Base-by-base conservation (phyloP, 1,139 yeast genomes). In the Candida sanyaensis region DNA sequence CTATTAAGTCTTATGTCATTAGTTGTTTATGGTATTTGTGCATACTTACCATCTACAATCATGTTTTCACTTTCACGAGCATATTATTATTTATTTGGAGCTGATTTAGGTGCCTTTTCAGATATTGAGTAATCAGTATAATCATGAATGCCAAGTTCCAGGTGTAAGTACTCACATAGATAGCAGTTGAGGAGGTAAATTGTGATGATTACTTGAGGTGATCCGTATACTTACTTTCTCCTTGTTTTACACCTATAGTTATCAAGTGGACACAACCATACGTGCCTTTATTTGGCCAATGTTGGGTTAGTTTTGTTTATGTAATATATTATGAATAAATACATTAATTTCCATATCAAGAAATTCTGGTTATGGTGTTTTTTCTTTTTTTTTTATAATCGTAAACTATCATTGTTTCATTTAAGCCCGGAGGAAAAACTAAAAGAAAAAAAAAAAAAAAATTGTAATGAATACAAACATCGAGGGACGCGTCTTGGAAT, bases 1-100 rank as follows among this genome's bases (percentile, higher is more conserved):
- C 52, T 70, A 43, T 57, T 70, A 41, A 60, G 70, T 38, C 69
- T 71, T 50, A 50, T 63, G 11, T 52, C 66, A 33, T 64, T 73
- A 46, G 61, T 71, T 24, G 65, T 68, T 6, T 73, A 69, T 55
- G 76, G 77, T n/a, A 44, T 73, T 41, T 71, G 66, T 55, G 61
- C 65, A 41, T 69, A 66, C 58, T 59, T 70, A 48, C 74, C 77
- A 4, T 55, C 65, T 6, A 65, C 64, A 51, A 55, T 69, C 29
- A 60, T 64, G 57, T 62, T 66, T 46, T 53, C 67, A 41, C 55
- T 68, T 37, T 63, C 73, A 10, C 60, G 73, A 51, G 63, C 65
- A 27, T 70, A 68, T 57, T 69, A 69, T 60, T 71, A 70, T 56
- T 56, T 70, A 51, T 68, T 66, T 52, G 75, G 76, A 7, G 54